Base-by-base conservation (phyloP, 331 rosid genomes). In the Acacia pycnantha region DNA sequence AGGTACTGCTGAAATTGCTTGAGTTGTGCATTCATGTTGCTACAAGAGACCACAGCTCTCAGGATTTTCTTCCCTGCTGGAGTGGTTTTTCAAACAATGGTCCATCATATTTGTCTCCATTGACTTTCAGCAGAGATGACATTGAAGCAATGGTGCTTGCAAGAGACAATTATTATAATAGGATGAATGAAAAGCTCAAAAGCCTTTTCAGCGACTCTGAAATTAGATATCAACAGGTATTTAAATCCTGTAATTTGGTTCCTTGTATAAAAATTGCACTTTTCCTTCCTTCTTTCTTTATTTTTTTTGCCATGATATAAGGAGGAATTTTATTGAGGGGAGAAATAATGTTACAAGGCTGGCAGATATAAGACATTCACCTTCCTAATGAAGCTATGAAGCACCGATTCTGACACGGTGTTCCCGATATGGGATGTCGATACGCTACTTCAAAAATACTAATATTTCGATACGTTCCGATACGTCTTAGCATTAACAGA, bases 1-100 rank as follows among this genome's bases (percentile, higher is more conserved):
- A 92, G 91, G 94, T 93, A 53, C 87, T 95, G 51, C 86, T 89
- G 87, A 93, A 93, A 88, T 88, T 95, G 87, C 92, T 93, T 85
- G 98, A 93, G 85, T 82, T 88, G 83, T 91, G 97, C 88, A 84
- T 89, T 77, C 89, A 86, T 82, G 88, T 87, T 85, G 70, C 89
- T 82, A 68, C 88, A 35, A 85, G 85, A 59, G 78, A 85, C 81
- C 89, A 84, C 83, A 82, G 88, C 77, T 86, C 79, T 26, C 90
- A 89, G 84, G 97, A 92, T 83, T 89, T 93, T 69, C 94, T 95
- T 84, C 97, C 99, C 29, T 83, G 94, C 88, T 92, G 96, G 94
- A 89, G 89, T 75, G 94, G 93, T 65, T 93, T 90, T 89, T 91
- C 94, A 31, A 83, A 88, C 85, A 81, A 50, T 70, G 71, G 78